These are phyloP conservation scores for Daldinia childiae DNA, from an alignment of 495 filamentous ascomycete species.

Conservation along the genomic window DNA sequence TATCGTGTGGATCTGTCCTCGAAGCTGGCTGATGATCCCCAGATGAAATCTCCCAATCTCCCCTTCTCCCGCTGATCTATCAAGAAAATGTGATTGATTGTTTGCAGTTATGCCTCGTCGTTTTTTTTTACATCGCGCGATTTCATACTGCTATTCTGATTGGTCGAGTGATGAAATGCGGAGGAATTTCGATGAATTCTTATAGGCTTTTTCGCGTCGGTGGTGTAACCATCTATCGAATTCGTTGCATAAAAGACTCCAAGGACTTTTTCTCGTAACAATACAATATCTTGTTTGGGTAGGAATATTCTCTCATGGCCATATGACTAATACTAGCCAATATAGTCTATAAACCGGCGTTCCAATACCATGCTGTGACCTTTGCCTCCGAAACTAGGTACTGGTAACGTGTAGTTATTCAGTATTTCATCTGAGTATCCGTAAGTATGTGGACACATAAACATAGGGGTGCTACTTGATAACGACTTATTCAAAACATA, in stretches of 20 bases:
- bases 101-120: constrained; percentile 16
- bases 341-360: constrained; percentile 8
- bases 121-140: constrained; percentile 8
- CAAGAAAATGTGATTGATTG: constrained; percentile 23
- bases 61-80: constrained; percentile 38
- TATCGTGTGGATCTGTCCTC: constrained; percentile 27
- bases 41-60: constrained; percentile 41
- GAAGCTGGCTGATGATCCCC: constrained; percentile 36
- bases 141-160: constrained; percentile 17
- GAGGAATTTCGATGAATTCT: constrained; percentile 31
- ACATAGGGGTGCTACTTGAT: neutral
- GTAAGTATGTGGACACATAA: neutral
- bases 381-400: neutral
- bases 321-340: constrained; percentile 21
- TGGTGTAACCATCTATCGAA: constrained; percentile 29
- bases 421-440: neutral
- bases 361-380: neutral
- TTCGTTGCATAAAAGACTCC: constrained; percentile 10
- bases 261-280: constrained; percentile 8
- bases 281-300: neutral
- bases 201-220: constrained; percentile 21
- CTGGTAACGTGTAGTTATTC: no score
- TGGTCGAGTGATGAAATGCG: constrained; percentile 33
- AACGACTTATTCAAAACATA: no score
- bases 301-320: neutral